Evolutionary conservation across 2,329 filamentous ascomycete species (phyloP).

Genomic region (Xylariomycetidae sp.): DNA sequence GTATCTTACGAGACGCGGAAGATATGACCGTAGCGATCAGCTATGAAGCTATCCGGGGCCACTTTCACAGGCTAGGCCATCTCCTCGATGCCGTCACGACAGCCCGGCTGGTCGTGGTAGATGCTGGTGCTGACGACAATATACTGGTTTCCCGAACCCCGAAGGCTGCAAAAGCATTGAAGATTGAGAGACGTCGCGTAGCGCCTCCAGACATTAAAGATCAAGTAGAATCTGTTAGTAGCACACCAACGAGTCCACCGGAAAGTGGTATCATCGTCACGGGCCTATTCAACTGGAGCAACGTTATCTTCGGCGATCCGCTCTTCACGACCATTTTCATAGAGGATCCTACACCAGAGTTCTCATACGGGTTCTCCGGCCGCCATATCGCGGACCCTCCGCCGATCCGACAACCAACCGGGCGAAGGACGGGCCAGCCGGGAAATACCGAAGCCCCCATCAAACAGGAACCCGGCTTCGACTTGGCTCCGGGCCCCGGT

Average conservation of each 20-base stretch:
- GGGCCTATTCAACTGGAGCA: conserved; percentile 55
- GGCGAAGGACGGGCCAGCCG: too few species aligned
- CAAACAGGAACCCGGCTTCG: conserved; percentile 4
- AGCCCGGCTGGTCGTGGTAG: conserved; percentile 50
- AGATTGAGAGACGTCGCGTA: too few species aligned
- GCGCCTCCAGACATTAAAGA: too few species aligned
- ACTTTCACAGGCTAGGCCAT: conserved; percentile 45
- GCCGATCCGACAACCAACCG: too few species aligned
- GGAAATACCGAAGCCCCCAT: background rate
- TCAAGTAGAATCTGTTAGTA: background rate
- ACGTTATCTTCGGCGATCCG: conserved; percentile 56
- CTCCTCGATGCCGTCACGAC: conserved; percentile 47
- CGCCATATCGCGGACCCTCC: background rate
- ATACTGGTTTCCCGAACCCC: conserved; percentile 36
- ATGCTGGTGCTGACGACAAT: conserved; percentile 47
- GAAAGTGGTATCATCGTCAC: conserved; percentile 32
- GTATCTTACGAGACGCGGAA: conserved; percentile 54
- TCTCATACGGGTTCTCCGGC: conserved; percentile 42
- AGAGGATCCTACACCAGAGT: conserved; percentile 36
- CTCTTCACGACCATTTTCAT: conserved; percentile 47
- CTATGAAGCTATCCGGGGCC: conserved; percentile 49
- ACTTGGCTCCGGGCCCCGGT: background rate
- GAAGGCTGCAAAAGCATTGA: background rate
- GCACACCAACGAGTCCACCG: background rate
- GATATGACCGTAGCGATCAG: conserved; percentile 54